Evolutionary conservation across 805 yeast species (phyloP).

Genomic region (Teunomyces panamensis): DNA sequence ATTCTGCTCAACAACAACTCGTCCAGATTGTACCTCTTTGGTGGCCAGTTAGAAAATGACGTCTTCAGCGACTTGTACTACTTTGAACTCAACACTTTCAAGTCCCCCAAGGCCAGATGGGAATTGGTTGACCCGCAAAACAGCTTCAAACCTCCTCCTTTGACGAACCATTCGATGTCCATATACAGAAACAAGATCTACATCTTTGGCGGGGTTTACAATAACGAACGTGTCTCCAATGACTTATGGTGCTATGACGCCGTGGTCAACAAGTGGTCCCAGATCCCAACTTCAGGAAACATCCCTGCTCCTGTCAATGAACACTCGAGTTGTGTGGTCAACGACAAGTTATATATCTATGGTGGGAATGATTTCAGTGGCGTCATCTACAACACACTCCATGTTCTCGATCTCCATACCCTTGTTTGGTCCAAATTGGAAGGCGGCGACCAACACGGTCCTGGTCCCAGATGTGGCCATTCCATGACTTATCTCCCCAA

Average conservation of each 20-base stretch:
- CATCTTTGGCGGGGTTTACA: conserved; percentile 85
- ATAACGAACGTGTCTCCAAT: conserved; percentile 64
- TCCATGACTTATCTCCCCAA: conserved; percentile 69
- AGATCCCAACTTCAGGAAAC: conserved; percentile 66
- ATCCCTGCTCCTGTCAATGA: conserved; percentile 85
- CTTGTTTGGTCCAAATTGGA: conserved; percentile 67
- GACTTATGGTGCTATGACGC: conserved; percentile 85
- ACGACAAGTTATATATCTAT: conserved; percentile 74
- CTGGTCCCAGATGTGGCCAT: conserved; percentile 91
- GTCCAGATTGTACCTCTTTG: conserved; percentile 73
- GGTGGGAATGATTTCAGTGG: conserved; percentile 88
- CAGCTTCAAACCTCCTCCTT: conserved; percentile 65
- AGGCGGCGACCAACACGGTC: conserved; percentile 45
- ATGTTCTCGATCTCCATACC: conserved; percentile 72
- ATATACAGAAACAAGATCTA: conserved; percentile 75
- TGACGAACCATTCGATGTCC: conserved; percentile 88
- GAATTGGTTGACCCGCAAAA: conserved; percentile 56
- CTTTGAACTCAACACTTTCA: conserved; percentile 83
- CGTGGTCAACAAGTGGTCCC: conserved; percentile 62
- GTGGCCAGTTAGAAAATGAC: conserved; percentile 89
- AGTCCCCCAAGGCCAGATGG: conserved; percentile 85
- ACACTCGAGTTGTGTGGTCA: conserved; percentile 79
- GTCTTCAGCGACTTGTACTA: conserved; percentile 80
- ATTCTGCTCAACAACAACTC: conserved; percentile 48
- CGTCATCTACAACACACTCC: conserved; percentile 59